Percentiles rank a stretch among this genome's conserved stretches.
These are phyloP conservation scores for Agarophyton chilense DNA, from an alignment of 23 red algal species.

Conservation along the genomic window DNA sequence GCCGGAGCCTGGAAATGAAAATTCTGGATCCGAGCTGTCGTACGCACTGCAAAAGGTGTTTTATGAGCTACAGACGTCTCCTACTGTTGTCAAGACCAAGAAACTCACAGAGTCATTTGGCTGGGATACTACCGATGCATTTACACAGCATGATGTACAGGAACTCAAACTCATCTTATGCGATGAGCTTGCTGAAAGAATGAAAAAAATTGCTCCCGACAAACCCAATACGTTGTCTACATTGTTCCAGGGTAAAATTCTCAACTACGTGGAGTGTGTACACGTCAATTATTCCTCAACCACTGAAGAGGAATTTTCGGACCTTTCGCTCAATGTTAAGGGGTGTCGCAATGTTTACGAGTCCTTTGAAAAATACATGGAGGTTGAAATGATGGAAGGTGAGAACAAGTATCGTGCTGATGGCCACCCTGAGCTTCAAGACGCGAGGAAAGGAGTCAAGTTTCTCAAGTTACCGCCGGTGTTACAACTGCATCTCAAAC, in stretches of 20 bases:
- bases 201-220: constrained; percentile 85
- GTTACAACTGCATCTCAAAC: constrained; percentile 95
- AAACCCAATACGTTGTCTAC: constrained; percentile 75
- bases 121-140: constrained; percentile 94
- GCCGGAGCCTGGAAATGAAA: constrained; percentile 68
- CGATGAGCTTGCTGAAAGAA: constrained; percentile 90
- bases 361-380: constrained; percentile 94
- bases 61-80: constrained; percentile 91
- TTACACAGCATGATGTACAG: constrained; percentile 99
- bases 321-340: constrained; percentile 94
- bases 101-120: constrained; percentile 94
- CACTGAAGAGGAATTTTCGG: constrained; percentile 87
- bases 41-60: constrained; percentile 98
- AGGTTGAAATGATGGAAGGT: constrained; percentile 98
- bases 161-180: constrained; percentile 96
- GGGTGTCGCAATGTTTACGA: constrained; percentile 95
- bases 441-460: constrained; percentile 91
- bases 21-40: constrained; percentile 54
- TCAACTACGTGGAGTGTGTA: constrained; percentile 92
- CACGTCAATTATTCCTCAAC: constrained; percentile 87
- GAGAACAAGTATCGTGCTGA: constrained; percentile 98
- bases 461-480: constrained; percentile 92
- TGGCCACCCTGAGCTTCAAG: constrained; percentile 88
- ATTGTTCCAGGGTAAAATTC: constrained; percentile 87
- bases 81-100: constrained; percentile 91